Base-by-base conservation (phyloP, 768 basidiomycete genomes). In the Termitomyces sp. region DNA sequence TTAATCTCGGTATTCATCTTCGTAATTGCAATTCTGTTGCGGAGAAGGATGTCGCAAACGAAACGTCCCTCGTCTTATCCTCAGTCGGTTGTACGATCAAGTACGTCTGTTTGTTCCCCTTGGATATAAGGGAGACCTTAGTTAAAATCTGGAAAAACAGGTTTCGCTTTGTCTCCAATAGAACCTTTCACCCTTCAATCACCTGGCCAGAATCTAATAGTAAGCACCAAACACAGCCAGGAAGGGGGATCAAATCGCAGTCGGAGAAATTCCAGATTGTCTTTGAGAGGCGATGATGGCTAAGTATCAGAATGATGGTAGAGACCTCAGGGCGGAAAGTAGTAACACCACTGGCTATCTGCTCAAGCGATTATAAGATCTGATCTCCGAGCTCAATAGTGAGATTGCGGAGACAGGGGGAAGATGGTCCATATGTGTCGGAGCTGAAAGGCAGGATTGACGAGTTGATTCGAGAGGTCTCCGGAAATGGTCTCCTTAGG, bases 381-480 rank as follows among this genome's bases (percentile, higher is more conserved):
- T 52, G 32, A 33, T 52, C 16, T 33, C 51, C 20, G 51, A 52
- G 25, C 31, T 53, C 15, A 46, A 46, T 23, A 46, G 36, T 12
- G 52, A 45, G 15, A 15, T 53, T 4, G 35, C 33, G 12, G 52
- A 53, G 18, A 4, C n/a, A n/a, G n/a, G n/a, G 44, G 15, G 52
- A 53, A 39, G 44, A 18, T 38, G 44, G 43, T 16, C 43, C 22
- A n/a, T 53, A 53, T n/a, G 52, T 40, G 4, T 33, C 52, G 15
- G 52, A 46, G 44, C 35, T 53, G 3, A 23, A 43, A 25, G 52
- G 52, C 7, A 52, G 42, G 12, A 52, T 52, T 35, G 51, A 31
- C 12, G 51, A 52, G 41, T 23, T 52, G 41, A 46, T 45, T 11
- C 32, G 52, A 29, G 52, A 53, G 32, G 52, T 46, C 35, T 39